phyloP scores from a whole-genome alignment of 1,139 yeast species.

The Suhomyces yuchorum region DNA sequence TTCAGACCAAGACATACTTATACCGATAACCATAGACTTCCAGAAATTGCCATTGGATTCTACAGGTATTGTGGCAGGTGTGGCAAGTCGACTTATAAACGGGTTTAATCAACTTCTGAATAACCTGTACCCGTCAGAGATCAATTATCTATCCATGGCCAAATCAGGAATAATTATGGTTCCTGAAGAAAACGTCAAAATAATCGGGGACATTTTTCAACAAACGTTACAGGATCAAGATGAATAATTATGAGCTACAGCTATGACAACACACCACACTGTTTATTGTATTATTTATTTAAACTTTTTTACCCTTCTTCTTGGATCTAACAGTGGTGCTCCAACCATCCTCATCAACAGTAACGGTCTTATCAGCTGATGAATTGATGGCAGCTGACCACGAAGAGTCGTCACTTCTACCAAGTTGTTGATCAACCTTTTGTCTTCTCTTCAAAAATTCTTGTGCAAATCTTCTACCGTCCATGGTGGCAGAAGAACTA shows the following conservation, averaged over 20 bases:
- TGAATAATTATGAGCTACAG: not conserved
- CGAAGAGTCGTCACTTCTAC: constrained; percentile 48
- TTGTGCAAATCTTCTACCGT: constrained; percentile 90
- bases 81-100: constrained; percentile 52
- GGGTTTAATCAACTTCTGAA: constrained; percentile 27
- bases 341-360: constrained; percentile 79
- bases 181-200: constrained; percentile 50
- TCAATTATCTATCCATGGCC: constrained; percentile 67
- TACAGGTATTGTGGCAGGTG: constrained; percentile 70
- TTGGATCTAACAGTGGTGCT: constrained; percentile 42
- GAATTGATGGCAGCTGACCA: constrained; percentile 68
- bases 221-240: not conserved
- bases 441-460: constrained; percentile 83
- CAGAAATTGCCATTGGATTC: constrained; percentile 59
- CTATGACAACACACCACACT: not conserved
- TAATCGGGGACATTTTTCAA: constrained; percentile 13
- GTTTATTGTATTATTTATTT: constrained; percentile 1
- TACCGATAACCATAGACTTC: constrained; percentile 61
- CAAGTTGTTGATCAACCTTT: constrained; percentile 63
- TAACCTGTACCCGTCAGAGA: constrained; percentile 40
- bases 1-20: constrained; percentile 55
- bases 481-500: constrained; percentile 88
- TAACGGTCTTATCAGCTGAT: constrained; percentile 46
- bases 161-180: constrained; percentile 61
- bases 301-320: constrained; percentile 30